phyloP scores from a whole-genome alignment of 139 green algal genomes.

The Haematococcus lacustris region DNA sequence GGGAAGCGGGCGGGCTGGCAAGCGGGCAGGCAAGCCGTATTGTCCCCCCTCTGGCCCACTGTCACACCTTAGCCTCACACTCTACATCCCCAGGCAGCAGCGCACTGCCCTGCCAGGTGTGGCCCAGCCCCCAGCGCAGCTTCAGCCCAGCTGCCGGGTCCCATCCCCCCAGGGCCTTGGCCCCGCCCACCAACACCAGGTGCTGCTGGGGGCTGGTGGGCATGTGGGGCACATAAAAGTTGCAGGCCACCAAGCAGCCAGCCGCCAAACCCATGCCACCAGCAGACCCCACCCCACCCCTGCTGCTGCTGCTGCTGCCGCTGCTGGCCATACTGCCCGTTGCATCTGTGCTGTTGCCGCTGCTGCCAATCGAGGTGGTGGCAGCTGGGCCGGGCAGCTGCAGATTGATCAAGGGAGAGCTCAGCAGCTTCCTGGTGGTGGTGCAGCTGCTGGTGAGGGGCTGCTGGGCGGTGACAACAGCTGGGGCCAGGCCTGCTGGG shows the following conservation, averaged over 20 bases:
- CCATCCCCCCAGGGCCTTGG: slow-evolving; percentile 20
- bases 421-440: neutral
- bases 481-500: neutral
- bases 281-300: no score
- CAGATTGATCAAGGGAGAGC: no score
- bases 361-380: neutral
- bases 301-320: no score
- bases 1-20: neutral
- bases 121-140: slow-evolving; percentile 16
- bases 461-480: neutral
- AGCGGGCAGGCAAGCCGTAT: neutral
- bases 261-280: neutral
- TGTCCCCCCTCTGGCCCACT: neutral
- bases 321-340: no score
- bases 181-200: slow-evolving; percentile 26
- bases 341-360: no score
- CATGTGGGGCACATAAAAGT: slow-evolving; percentile 16
- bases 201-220: slow-evolving; percentile 24
- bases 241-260: neutral
- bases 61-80: slow-evolving; percentile 2
- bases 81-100: slow-evolving; percentile 1
- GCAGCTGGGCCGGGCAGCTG: neutral
- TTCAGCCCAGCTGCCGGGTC: slow-evolving; percentile 1
- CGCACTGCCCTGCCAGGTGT: neutral
- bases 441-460: neutral